phyloP scores from a whole-genome alignment of 2,329 filamentous ascomycete species.

The Sporothrix variecibatus region DNA sequence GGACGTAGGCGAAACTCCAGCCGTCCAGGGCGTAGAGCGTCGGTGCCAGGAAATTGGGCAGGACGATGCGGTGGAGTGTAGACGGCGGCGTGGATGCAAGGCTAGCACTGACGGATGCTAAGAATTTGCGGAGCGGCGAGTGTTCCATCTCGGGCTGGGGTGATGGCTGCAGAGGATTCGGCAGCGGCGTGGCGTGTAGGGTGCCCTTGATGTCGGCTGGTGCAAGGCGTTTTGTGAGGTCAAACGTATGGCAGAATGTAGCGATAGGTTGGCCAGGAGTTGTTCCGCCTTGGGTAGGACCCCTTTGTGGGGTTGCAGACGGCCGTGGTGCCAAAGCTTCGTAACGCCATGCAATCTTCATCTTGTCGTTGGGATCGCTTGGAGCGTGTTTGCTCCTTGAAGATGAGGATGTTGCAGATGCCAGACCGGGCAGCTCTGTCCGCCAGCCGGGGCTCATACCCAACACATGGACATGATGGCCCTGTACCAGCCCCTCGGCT shows the following conservation, averaged over 20 bases:
- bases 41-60: constrained; percentile 88
- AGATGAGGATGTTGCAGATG: constrained; percentile 42
- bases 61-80: constrained; percentile 74
- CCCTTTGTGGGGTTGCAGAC: background rate
- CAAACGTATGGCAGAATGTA: constrained; percentile 70
- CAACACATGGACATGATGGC: constrained; percentile 83
- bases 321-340: constrained; percentile 62
- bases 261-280: background rate
- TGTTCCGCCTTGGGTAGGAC: background rate
- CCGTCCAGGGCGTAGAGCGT: constrained; percentile 72
- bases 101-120: constrained; percentile 58
- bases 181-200: constrained; percentile 53
- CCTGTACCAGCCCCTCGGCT: constrained; percentile 88
- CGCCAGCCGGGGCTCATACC: constrained; percentile 80
- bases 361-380: constrained; percentile 63
- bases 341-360: constrained; percentile 99
- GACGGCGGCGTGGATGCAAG: constrained; percentile 59
- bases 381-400: constrained; percentile 45
- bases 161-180: constrained; percentile 43
- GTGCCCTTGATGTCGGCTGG: constrained; percentile 52
- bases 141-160: constrained; percentile 29
- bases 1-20: constrained; percentile 68
- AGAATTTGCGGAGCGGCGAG: constrained; percentile 65
- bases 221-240: constrained; percentile 66
- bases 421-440: constrained; percentile 75